Base-by-base conservation (phyloP, 352 stramenopile genomes). In the Pythium dissimile region DNA sequence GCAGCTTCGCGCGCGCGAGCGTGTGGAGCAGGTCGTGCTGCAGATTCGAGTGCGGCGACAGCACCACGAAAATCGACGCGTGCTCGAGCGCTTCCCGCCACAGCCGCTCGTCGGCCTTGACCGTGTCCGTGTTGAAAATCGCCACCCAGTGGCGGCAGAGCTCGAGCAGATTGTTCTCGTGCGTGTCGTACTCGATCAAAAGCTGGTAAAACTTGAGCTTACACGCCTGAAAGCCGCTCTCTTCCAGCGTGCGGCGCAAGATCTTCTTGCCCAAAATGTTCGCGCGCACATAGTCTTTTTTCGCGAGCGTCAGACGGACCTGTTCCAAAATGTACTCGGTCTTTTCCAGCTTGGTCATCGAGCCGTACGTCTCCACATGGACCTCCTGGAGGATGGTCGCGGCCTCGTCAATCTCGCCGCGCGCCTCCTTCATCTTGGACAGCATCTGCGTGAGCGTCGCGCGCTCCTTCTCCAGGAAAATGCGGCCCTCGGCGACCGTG, bases 251-350 rank as follows among this genome's bases (percentile, higher is more conserved):
- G 49, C 97, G 95, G 35, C 84, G 81, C 63, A 97, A 83, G 28
- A 99, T 96, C 77, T 99, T 99, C 55, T 98, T 97, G 46, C 88
- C 88, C 24, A 99, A 72, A 67, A 99, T 99, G 46, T 89, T 86
- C 12, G 96, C 94, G 21, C 97, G 80, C 55, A 99, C 89, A 65
- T 85, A 99, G 78, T 99, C 97, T 63, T 98, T 96, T 70, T 98
- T 98, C 37, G 84, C 87, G 34, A 99, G 81, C 28, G 93, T 99
- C 27, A 99, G 72, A 13, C 97, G 86, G 69, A 99, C 95, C 75
- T 99, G 95, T 69, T 99, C 96, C 30, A 99, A 73, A 64, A 99
- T 99, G 73, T 98, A 99, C 72, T 99, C 96, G 12, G 97, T 90
- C 75, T 99, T 99, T 73, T 99, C 96, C 28, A 97, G 77, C 77